Evolutionary conservation across 345 rosid genomes (phyloP), one percentile per base, ranked within the genome.

Genomic region (Brassica nigra): DNA sequence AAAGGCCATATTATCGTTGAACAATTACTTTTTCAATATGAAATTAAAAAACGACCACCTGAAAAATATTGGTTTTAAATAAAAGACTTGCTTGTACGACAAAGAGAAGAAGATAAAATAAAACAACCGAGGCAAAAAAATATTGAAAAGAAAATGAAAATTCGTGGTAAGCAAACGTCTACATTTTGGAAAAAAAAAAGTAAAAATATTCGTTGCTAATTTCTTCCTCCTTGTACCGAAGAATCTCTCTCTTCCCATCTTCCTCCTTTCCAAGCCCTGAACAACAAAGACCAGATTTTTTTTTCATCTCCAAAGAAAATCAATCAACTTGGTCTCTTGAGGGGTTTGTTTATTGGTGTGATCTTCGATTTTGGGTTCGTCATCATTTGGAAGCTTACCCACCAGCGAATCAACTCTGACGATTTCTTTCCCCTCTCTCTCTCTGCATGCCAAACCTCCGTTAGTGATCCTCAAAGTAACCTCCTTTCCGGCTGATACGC

Each of bases 151-250:
- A 62, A 14, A 12, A 34, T 23, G 39, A 52, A 34, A 52, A 2
- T 14, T 20, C n/a, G 20, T 37, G 54, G 54, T 37, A 42, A 62
- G 59, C 33, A 74, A 79, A 79, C 70, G 78, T 74, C 75, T 61
- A 62, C 28, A 47, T 67, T 33, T 34, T 61, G 55, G 75, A 74
- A 79, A 79, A 79, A 79, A 73, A 47, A 54, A 16, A 10, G 70
- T 74, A 79, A 47, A 79, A 47, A 79, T 73, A 79, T 79, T 70
- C 58, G 6, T 52, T 66, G 49, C 68, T 8, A 73, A 11, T 74
- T 80, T 62, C 79, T 80, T 74, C 83, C 62, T 79, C 78, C 58
- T 79, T 23, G 30, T 71, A 65, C 79, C 79, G 78, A 74, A 80
- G 79, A 80, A 80, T 68, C 83, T 80, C 78, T 62, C 78, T 57